Conservation (phyloP, 805 yeast species). For the Kurtzmaniella cleridarum region DNA sequence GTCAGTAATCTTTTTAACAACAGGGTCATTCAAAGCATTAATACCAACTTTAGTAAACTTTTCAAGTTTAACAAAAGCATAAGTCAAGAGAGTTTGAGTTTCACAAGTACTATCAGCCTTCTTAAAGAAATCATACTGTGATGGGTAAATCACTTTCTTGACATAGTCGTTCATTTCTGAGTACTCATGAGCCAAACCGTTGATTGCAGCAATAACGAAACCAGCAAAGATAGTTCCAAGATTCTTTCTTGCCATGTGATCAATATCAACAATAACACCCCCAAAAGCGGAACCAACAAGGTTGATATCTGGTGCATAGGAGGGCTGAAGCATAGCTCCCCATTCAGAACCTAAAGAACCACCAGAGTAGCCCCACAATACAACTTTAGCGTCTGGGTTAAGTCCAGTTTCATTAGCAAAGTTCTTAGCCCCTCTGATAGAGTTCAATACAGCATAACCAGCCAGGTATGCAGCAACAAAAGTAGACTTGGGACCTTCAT, state of each 20-base stretch:
- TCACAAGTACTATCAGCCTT: too few species aligned
- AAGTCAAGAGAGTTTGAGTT: too few species aligned
- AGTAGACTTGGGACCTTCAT: slow-evolving; percentile 21
- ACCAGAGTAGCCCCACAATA: slow-evolving; percentile 27
- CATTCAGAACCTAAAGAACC: slow-evolving; percentile 25
- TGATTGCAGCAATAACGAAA: slow-evolving; percentile 17
- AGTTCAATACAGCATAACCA: slow-evolving; percentile 19
- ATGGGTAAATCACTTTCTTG: slow-evolving; percentile 1
- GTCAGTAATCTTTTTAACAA: slow-evolving; percentile 1
- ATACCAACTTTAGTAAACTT: slow-evolving; percentile 1
- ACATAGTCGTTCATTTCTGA: slow-evolving; percentile 12
- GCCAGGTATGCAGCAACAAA: slow-evolving; percentile 19
- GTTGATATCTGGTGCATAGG: slow-evolving; percentile 22
- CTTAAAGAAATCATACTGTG: neutral
- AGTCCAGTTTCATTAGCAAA: slow-evolving; percentile 13
- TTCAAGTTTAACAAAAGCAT: too few species aligned
- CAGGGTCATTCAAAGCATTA: slow-evolving; percentile 1
- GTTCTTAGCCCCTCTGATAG: slow-evolving; percentile 17
- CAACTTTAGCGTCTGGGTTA: slow-evolving; percentile 13
- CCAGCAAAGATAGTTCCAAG: slow-evolving; percentile 20
- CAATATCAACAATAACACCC: slow-evolving; percentile 22
- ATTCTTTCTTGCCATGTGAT: slow-evolving; percentile 11
- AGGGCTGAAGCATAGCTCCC: slow-evolving; percentile 22
- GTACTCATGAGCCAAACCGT: slow-evolving; percentile 19
- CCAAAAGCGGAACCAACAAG: slow-evolving; percentile 25